Percentiles rank a stretch among this genome's conserved stretches.
Evolutionary conservation across 495 filamentous ascomycete genomes (phyloP).

Genomic region (Articulospora tetracladia): DNA sequence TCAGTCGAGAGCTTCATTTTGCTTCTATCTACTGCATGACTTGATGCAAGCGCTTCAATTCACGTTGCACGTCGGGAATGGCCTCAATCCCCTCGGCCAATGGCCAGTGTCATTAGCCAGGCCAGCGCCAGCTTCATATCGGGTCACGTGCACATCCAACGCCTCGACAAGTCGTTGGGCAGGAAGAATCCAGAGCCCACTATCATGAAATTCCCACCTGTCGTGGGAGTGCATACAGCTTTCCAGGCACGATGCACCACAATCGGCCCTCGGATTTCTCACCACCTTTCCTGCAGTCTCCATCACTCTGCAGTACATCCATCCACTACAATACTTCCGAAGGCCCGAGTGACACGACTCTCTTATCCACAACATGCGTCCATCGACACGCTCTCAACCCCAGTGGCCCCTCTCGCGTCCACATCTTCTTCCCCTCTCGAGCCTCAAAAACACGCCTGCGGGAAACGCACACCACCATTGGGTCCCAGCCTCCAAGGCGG

Average conservation of each 20-base stretch:
- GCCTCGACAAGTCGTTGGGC: neutral
- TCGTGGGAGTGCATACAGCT: neutral
- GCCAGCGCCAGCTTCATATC: neutral
- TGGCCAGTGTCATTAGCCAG: neutral
- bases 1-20: no score
- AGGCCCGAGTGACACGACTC: slow-evolving; percentile 4
- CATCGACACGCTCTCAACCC: neutral
- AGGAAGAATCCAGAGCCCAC: neutral
- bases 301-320: no score
- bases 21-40: no score
- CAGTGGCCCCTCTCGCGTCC: slow-evolving; percentile 14
- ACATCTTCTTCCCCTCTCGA: slow-evolving; percentile 1
- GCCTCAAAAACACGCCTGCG: slow-evolving; percentile 9
- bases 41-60: no score
- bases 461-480: no score
- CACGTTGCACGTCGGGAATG: no score
- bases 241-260: neutral
- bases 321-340: neutral
- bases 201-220: no score
- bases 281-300: neutral
- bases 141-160: slow-evolving; percentile 5
- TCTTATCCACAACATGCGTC: no score
- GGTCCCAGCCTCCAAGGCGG: no score
- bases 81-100: neutral
- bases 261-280: neutral